phyloP scores from a whole-genome alignment of 1,284 basidiomycete species.

The Calocybe gambosa region DNA sequence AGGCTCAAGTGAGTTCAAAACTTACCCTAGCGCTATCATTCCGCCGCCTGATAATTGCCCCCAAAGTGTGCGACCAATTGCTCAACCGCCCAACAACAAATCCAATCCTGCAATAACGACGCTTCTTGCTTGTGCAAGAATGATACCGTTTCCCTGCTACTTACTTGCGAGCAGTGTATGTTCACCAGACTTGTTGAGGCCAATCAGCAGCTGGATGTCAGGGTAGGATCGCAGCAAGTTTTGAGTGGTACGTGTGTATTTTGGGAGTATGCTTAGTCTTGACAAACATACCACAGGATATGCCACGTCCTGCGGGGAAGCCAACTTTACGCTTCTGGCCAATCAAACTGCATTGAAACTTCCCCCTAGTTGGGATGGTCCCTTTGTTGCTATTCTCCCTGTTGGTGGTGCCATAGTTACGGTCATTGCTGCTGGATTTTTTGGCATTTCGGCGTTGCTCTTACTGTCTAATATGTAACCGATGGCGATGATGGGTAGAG shows the following conservation, averaged over 20 bases:
- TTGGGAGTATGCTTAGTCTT: neutral
- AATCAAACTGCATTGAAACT: conserved; percentile 36
- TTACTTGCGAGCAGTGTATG: conserved; percentile 58
- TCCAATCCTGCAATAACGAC: conserved; percentile 37
- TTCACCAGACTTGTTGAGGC: conserved; percentile 45
- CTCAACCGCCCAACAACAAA: conserved; percentile 26
- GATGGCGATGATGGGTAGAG: too few species aligned
- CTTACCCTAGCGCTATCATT: neutral
- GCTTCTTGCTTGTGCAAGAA: conserved; percentile 47
- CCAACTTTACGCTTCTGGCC: conserved; percentile 31
- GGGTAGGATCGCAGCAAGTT: conserved; percentile 51
- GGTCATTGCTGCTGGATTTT: conserved; percentile 35
- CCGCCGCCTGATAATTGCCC: conserved; percentile 2
- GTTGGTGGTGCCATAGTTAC: conserved; percentile 35
- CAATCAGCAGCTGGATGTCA: conserved; percentile 43
- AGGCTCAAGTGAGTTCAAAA: conserved; percentile 31
- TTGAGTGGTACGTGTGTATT: conserved; percentile 37
- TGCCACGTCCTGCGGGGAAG: conserved; percentile 5
- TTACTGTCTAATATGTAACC: neutral
- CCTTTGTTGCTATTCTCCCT: conserved; percentile 40
- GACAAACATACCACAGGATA: conserved; percentile 2
- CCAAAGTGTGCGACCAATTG: conserved; percentile 42
- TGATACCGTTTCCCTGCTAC: conserved; percentile 34
- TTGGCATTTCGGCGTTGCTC: conserved; percentile 34
- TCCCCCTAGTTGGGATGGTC: conserved; percentile 55